Base-by-base conservation (phyloP, 352 stramenopile species). In the Phytophthora pisi region DNA sequence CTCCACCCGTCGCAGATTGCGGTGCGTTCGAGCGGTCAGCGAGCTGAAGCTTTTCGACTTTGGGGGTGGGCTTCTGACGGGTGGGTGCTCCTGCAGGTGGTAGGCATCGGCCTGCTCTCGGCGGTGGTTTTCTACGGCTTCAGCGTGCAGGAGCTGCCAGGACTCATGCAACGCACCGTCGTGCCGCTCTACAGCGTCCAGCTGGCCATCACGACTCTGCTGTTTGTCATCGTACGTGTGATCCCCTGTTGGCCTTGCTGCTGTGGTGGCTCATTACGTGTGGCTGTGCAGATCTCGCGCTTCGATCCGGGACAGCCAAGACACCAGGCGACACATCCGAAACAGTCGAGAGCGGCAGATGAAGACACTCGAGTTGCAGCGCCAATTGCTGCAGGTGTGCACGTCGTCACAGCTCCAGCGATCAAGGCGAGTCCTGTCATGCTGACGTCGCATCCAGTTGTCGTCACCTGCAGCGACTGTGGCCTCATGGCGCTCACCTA, bases 141-240 rank as follows among this genome's bases (percentile, higher is more conserved):
- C 52, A 77, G 69, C 30, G 77, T 77, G 23, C 62, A 62, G 23
- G 82, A 87, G 55, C 74, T 91, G 50, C 77, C 80, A 3, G 38
- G 56, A 30, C 59, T 77, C 51, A 54, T 84, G 54, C 77, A 63
- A 15, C 58, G 51, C 36, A 75, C 73, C 7, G 68, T 86, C 24
- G 31, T 68, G 36, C 52, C 77, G 54, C 75, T 91, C 26, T 86
- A 84, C 51, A 75, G 61, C 10, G 64, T 70, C 20, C 82, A 91
- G 43, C 58, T 88, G 26, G 54, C 57, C 26, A 67, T 83, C 46
- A 78, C 80, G 13, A 42, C 61, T 9, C 23, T 75, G 30, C 51
- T 79, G 8, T 80, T 78, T 13, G n/a, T 69, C 38, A 59, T 67
- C 11, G 68, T 86, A 64, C 45, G 77, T 55, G 7, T 5, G 36